Conservation (phyloP, 1,139 yeast species). For the Waltiozyma sp. region DNA sequence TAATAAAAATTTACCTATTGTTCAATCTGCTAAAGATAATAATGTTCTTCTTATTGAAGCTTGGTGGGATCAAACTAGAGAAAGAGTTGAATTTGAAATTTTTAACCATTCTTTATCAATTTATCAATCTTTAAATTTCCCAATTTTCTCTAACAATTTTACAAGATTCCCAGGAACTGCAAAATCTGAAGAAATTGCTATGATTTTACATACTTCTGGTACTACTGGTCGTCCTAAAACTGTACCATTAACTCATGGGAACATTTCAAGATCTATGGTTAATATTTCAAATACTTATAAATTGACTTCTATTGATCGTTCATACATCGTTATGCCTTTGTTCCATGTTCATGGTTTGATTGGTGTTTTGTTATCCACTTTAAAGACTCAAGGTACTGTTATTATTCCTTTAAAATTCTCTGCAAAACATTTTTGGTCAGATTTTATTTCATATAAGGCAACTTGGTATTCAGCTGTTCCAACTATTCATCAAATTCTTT, state of each 20-base stretch:
- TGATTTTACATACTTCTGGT: slow-evolving; percentile 59
- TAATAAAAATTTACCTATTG: slow-evolving; percentile 28
- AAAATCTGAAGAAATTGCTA: slow-evolving; percentile 39
- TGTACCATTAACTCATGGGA: slow-evolving; percentile 53
- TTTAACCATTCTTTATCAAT: slow-evolving; percentile 21
- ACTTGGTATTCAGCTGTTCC: slow-evolving; percentile 71
- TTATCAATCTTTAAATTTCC: slow-evolving; percentile 21
- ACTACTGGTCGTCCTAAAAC: slow-evolving; percentile 67
- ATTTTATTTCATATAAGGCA: slow-evolving; percentile 36
- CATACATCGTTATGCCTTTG: slow-evolving; percentile 60
- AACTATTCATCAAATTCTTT: slow-evolving; percentile 53
- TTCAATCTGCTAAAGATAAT: slow-evolving; percentile 37
- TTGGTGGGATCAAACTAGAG: slow-evolving; percentile 29
- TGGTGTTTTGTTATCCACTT: slow-evolving; percentile 49
- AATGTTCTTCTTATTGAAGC: slow-evolving; percentile 39
- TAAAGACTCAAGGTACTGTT: slow-evolving; percentile 48
- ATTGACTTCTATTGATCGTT: slow-evolving; percentile 33
- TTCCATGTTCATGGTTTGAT: slow-evolving; percentile 66
- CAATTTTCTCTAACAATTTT: slow-evolving; percentile 21
- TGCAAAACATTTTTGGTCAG: slow-evolving; percentile 47
- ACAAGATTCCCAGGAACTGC: slow-evolving; percentile 30
- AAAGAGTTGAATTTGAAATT: slow-evolving; percentile 30
- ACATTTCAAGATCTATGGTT: slow-evolving; percentile 44
- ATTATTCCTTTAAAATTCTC: slow-evolving; percentile 48
- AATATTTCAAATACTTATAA: slow-evolving; percentile 49